These are phyloP conservation scores for Candida mattraensis DNA, from an alignment of 805 yeast genomes.

Conservation along the genomic window DNA sequence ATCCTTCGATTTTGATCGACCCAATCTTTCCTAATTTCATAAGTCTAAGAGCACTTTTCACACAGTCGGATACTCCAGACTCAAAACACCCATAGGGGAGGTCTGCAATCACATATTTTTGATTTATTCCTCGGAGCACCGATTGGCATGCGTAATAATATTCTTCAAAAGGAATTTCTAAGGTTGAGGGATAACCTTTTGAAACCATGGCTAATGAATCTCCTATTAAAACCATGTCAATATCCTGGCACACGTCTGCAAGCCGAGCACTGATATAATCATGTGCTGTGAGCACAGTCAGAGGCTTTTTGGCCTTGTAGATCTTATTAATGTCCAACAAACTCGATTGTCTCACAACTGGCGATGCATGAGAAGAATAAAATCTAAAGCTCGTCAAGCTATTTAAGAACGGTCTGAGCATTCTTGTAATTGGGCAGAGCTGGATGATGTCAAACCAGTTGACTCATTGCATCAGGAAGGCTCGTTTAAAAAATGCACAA, in stretches of 20 bases:
- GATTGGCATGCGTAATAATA: slow-evolving; percentile 75
- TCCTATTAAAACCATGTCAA: slow-evolving; percentile 79
- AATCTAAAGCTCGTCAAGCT: slow-evolving; percentile 2
- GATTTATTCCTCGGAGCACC: slow-evolving; percentile 66
- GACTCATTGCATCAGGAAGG: too few species aligned
- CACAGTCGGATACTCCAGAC: slow-evolving; percentile 57
- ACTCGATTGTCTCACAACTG: slow-evolving; percentile 21
- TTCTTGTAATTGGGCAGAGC: too few species aligned
- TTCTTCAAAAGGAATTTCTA: slow-evolving; percentile 75
- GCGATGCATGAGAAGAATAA: slow-evolving; percentile 22
- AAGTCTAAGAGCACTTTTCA: slow-evolving; percentile 53
- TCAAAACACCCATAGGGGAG: slow-evolving; percentile 90
- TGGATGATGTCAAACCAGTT: too few species aligned
- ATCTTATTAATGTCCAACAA: slow-evolving; percentile 23
- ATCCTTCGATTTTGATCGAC: slow-evolving; percentile 87
- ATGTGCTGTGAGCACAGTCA: slow-evolving; percentile 70
- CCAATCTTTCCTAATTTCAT: slow-evolving; percentile 59
- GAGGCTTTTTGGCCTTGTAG: slow-evolving; percentile 22
- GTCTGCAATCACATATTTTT: slow-evolving; percentile 76
- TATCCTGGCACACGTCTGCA: slow-evolving; percentile 59
- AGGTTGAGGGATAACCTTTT: slow-evolving; percentile 75
- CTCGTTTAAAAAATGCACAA: too few species aligned
- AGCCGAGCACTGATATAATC: slow-evolving; percentile 75
- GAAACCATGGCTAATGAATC: slow-evolving; percentile 94
- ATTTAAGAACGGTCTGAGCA: not conserved